phyloP scores from a whole-genome alignment of 352 stramenopile species.

The Phytophthora ohioensis region DNA sequence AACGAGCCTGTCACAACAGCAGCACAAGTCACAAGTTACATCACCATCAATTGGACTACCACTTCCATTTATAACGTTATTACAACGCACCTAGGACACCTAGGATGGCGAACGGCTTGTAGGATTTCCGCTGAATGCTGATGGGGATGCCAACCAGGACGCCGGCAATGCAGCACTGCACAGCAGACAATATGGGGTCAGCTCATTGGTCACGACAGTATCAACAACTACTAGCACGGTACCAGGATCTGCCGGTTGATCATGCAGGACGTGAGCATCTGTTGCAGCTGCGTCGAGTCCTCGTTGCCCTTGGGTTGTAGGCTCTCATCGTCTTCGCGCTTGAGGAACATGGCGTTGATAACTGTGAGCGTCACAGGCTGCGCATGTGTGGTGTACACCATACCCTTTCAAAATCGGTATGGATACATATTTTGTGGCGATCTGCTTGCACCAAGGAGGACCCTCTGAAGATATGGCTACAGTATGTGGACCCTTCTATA shows the following conservation, averaged over 20 bases:
- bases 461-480: conserved; percentile 4
- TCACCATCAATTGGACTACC: not conserved
- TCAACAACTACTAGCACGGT: not conserved
- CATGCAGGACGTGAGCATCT: conserved; percentile 89
- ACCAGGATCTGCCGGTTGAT: conserved; percentile 87
- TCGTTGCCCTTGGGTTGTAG: conserved; percentile 68
- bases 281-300: conserved; percentile 75
- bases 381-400: not conserved
- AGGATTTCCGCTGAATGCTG: conserved; percentile 83
- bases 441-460: conserved; percentile 4
- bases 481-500: conserved; percentile 4
- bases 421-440: conserved; percentile 9
- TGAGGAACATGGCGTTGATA: conserved; percentile 57
- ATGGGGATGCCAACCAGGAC: conserved; percentile 86
- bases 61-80: not conserved
- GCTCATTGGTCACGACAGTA: not conserved
- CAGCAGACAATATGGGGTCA: not conserved
- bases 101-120: conserved; percentile 82
- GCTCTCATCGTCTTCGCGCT: conserved; percentile 51
- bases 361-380: not conserved
- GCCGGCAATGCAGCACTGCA: conserved; percentile 78
- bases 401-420: conserved; percentile 1
- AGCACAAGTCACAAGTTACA: not conserved
- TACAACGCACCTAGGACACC: conserved; percentile 70
- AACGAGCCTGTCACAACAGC: conserved; percentile 64